phyloP scores from a whole-genome alignment of 805 yeast species.

The Yamadazyma tumulicola region DNA sequence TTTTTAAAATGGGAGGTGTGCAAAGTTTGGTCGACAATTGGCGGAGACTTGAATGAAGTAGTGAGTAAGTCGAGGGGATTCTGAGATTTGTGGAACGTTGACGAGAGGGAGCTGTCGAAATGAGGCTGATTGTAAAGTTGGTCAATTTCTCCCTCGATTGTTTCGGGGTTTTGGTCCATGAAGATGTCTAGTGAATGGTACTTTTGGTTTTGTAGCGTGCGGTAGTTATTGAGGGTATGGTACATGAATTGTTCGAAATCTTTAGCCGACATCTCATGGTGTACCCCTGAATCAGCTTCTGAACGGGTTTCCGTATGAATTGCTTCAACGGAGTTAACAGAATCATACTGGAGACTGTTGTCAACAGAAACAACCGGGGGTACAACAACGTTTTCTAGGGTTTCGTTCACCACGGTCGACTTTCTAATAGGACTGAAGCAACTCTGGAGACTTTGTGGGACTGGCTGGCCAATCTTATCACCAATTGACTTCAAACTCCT shows the following conservation, averaged over 20 bases:
- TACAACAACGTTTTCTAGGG: too few relatives aligned
- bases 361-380: too few relatives aligned
- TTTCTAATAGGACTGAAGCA: too few relatives aligned
- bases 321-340: too few relatives aligned
- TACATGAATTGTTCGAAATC: slow-evolving; percentile 35
- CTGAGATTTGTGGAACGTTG: slow-evolving; percentile 13
- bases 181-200: slow-evolving; percentile 12
- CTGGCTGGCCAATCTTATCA: too few relatives aligned
- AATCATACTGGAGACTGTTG: too few relatives aligned
- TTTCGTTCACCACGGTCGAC: too few relatives aligned
- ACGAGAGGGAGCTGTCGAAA: slow-evolving; percentile 11
- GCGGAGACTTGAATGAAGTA: slow-evolving; percentile 23
- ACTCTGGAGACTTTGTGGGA: too few relatives aligned
- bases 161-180: slow-evolving; percentile 1
- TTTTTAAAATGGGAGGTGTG: slow-evolving; percentile 40
- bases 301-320: background rate
- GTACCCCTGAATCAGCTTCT: background rate
- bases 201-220: slow-evolving; percentile 21
- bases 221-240: slow-evolving; percentile 27
- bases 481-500: slow-evolving; percentile 12
- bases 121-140: slow-evolving; percentile 9
- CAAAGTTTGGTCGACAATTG: slow-evolving; percentile 35
- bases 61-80: slow-evolving; percentile 13
- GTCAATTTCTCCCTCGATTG: slow-evolving; percentile 2
- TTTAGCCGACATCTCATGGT: slow-evolving; percentile 15